Base-by-base conservation (phyloP, 2,329 filamentous ascomycete genomes). In the Stromatinia cepivora region DNA sequence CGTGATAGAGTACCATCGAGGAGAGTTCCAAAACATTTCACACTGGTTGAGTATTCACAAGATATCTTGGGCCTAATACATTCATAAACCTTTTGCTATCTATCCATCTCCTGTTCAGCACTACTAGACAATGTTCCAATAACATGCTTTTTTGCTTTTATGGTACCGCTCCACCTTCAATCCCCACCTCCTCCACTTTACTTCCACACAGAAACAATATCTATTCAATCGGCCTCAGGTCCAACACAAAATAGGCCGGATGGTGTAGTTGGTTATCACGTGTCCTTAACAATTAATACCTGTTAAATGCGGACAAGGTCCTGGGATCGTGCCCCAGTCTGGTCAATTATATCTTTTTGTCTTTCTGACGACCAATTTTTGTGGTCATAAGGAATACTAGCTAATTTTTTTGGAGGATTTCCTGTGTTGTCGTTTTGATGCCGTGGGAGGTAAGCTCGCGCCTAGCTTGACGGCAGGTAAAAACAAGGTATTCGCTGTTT, bases 231-330 rank as follows among this genome's bases (percentile, higher is more conserved):
- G 10, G 15, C 3, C 10, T 2, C 0, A 0, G 0, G 0, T 0
- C 13, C 9, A 36, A 1, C 11, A 61, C 0, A n/a, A 25, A 48
- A 28, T 0, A 28, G 56, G 56, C 56, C 56, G 56, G 56, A 58
- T 58, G 56, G 56, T 58, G 56, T 58, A 58, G 56, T 58, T 58
- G 56, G 56, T 58, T 58, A 58, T 58, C 56, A 58, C 56, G 56
- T 58, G 56, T 58, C 56, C 56, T 39, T 39, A 58, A 57, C 54
- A 57, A 39, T 57, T 39, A 36, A 57, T 11, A 57, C 31, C 6
- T 57, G 54, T 57, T 57, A 39, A 57, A 39, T n/a, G 39, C 54
- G 54, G 54, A 57, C 54, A 57, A 57, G 54, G 54, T 57, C 54
- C 54, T 57, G 54, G 54, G 54, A 57, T 57, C 54, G 54, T 57